phyloP scores from a whole-genome alignment of 2,329 filamentous ascomycete species.

The Sarocladium brachiariae region DNA sequence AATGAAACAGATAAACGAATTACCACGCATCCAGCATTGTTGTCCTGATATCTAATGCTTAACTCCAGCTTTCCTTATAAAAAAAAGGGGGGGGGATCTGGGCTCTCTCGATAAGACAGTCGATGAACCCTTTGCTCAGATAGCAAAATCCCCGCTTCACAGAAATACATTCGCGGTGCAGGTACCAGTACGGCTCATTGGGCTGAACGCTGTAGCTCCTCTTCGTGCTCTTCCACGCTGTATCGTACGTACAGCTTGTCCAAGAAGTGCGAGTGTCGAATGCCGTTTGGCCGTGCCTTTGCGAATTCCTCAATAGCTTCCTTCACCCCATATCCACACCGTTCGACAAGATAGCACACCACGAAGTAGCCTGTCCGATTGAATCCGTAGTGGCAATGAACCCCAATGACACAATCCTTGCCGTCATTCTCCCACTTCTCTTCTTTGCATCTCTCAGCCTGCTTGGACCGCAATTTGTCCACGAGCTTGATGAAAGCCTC shows the following conservation, averaged over 20 bases:
- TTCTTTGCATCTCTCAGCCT: slow-evolving; percentile 28
- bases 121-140: too few species aligned
- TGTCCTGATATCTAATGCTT: too few species aligned
- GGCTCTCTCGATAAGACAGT: too few species aligned
- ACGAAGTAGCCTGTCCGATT: slow-evolving; percentile 92
- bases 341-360: slow-evolving; percentile 83
- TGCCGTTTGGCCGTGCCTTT: slow-evolving; percentile 66
- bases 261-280: slow-evolving; percentile 83
- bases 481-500: slow-evolving; percentile 47
- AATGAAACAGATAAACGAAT: too few species aligned
- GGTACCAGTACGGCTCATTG: too few species aligned
- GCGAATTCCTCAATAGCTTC: slow-evolving; percentile 77
- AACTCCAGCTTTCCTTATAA: too few species aligned
- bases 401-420: slow-evolving; percentile 53
- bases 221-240: slow-evolving; percentile 21
- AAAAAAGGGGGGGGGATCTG: too few species aligned
- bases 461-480: slow-evolving; percentile 52
- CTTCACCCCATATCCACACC: slow-evolving; percentile 62
- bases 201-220: too few species aligned
- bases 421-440: slow-evolving; percentile 34
- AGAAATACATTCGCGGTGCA: too few species aligned
- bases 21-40: background rate
- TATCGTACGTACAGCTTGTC: slow-evolving; percentile 80
- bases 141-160: too few species aligned
- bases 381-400: slow-evolving; percentile 95